These are phyloP conservation scores for Colletotrichum truncatum DNA, from an alignment of 2,329 filamentous ascomycete species.

Conservation along the genomic window DNA sequence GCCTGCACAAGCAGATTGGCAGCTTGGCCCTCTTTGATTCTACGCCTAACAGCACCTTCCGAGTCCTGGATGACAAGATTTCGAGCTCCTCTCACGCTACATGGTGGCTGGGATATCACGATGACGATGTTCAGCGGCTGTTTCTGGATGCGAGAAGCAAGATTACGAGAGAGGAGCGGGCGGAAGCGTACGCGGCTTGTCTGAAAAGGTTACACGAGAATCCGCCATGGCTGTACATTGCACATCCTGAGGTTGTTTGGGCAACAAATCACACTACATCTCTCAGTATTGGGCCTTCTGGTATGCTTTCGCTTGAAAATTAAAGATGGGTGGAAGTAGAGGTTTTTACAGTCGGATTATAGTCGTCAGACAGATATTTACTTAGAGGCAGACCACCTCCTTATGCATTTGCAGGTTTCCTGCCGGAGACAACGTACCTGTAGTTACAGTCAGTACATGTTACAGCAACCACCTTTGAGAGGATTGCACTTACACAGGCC, in stretches of 20 bases:
- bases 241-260: conserved; percentile 14
- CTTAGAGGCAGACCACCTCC: background rate
- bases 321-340: background rate
- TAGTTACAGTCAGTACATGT: too few relatives aligned
- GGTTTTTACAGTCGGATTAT: too few relatives aligned
- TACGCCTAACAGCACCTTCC: conserved; percentile 8
- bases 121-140: background rate
- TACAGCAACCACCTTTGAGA: background rate
- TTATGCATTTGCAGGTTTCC: background rate
- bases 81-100: conserved; percentile 9
- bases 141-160: background rate
- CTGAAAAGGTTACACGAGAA: conserved; percentile 4
- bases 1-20: conserved; percentile 9
- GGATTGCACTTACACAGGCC: conserved; percentile 23
- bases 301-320: background rate
- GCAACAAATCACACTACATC: background rate
- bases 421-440: conserved; percentile 16
- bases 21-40: conserved; percentile 6
- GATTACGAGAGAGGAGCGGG: background rate
- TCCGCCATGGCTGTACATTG: conserved; percentile 7
- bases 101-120: conserved; percentile 13
- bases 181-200: background rate
- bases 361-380: too few relatives aligned
- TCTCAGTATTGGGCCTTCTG: conserved; percentile 1
- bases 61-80: conserved; percentile 8